Evolutionary conservation across 2,329 filamentous ascomycete genomes (phyloP).

Genomic region (Claviceps fusiformis): DNA sequence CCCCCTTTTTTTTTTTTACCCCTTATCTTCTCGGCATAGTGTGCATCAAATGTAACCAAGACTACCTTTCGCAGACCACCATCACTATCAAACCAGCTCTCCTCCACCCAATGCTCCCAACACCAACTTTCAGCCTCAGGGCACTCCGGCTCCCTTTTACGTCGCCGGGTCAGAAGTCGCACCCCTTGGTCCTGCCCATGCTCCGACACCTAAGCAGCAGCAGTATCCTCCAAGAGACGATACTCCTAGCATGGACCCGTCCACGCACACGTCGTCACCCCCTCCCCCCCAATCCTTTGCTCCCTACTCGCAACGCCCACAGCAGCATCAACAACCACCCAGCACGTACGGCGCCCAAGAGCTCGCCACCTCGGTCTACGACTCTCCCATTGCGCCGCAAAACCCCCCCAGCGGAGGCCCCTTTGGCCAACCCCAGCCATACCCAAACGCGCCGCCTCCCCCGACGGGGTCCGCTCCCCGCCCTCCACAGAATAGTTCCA

Average conservation of each 20-base stretch:
- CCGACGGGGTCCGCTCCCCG: background rate
- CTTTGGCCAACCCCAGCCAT: slow-evolving; percentile 22
- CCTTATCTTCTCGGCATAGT: no score
- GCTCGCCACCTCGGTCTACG: slow-evolving; percentile 63
- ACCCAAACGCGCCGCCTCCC: slow-evolving; percentile 16
- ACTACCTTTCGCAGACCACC: no score
- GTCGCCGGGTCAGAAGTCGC: slow-evolving; percentile 45
- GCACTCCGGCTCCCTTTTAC: slow-evolving; percentile 49
- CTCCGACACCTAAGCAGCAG: slow-evolving; percentile 18
- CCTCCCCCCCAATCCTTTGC: slow-evolving; percentile 26
- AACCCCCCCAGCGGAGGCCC: slow-evolving; percentile 22
- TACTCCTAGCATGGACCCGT: slow-evolving; percentile 29
- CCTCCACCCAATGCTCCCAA: slow-evolving; percentile 35
- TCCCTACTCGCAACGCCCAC: slow-evolving; percentile 30
- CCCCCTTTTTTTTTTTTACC: no score
- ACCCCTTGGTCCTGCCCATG: slow-evolving; percentile 22
- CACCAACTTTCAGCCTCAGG: slow-evolving; percentile 11
- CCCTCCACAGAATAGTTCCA: background rate
- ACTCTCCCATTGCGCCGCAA: slow-evolving; percentile 52
- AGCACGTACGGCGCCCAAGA: slow-evolving; percentile 65
- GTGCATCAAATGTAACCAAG: no score
- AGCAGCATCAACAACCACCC: slow-evolving; percentile 38
- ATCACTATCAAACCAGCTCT: slow-evolving; percentile 31
- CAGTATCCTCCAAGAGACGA: slow-evolving; percentile 40
- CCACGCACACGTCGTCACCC: slow-evolving; percentile 35